A percentile compares a stretch with the other conserved stretches of the same genome.
These are phyloP conservation scores for Phytophthora ohioensis DNA, from an alignment of 352 stramenopile genomes.

Conservation along the genomic window DNA sequence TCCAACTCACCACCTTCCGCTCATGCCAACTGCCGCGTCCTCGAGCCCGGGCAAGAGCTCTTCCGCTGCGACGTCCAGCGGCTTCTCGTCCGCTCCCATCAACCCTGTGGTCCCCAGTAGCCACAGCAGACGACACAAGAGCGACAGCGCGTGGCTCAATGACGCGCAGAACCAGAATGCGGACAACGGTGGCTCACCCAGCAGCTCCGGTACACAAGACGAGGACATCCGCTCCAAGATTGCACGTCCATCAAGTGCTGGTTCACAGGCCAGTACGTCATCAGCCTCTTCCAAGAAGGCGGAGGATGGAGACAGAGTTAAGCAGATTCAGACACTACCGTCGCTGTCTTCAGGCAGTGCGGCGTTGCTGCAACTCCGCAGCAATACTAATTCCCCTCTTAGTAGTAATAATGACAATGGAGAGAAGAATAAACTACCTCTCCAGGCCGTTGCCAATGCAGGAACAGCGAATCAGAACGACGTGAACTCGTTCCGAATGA, in stretches of 20 bases:
- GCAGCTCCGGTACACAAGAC: constrained; percentile 37
- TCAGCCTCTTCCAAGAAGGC: constrained; percentile 9
- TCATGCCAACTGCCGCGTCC: background rate
- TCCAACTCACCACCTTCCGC: background rate
- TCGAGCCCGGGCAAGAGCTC: background rate
- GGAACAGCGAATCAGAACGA: background rate
- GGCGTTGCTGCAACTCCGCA: constrained; percentile 41
- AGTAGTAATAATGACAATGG: constrained; percentile 1
- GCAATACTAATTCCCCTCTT: constrained; percentile 10
- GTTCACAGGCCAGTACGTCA: constrained; percentile 12
- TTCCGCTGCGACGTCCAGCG: constrained; percentile 24
- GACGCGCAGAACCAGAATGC: constrained; percentile 21
- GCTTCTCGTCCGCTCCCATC: constrained; percentile 53
- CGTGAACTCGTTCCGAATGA: constrained; percentile 22
- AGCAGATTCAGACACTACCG: constrained; percentile 36
- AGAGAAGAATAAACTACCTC: no score
- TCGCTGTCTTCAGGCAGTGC: constrained; percentile 59
- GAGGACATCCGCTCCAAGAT: constrained; percentile 39
- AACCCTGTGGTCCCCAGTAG: constrained; percentile 42
- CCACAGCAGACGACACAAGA: constrained; percentile 31
- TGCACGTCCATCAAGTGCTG: constrained; percentile 14
- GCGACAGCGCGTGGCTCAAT: constrained; percentile 30
- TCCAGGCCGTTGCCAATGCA: background rate
- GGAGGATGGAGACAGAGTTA: constrained; percentile 4
- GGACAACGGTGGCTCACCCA: constrained; percentile 21